phyloP scores from a whole-genome alignment of 805 yeast genomes.

The Priceomyces carsonii region DNA sequence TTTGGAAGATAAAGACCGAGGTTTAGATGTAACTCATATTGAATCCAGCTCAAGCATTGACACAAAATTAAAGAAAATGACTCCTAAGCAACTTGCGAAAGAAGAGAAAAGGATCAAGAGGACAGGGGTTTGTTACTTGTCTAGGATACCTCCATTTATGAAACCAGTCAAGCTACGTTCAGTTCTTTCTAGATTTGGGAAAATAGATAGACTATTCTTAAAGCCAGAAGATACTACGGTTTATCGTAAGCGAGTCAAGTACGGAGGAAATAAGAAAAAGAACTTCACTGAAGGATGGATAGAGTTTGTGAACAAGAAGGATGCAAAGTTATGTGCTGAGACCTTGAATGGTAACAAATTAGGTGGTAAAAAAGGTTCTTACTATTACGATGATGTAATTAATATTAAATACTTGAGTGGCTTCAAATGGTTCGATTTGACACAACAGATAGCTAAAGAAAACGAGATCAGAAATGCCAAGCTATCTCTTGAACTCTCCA shows the following conservation, averaged over 20 bases:
- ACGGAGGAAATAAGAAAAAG: conserved; percentile 90
- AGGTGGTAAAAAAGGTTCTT: conserved; percentile 90
- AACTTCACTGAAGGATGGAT: conserved; percentile 97
- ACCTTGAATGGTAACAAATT: conserved; percentile 85
- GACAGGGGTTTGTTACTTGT: conserved; percentile 92
- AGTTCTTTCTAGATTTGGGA: conserved; percentile 78
- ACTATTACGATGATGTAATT: conserved; percentile 91
- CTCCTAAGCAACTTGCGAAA: conserved; percentile 55
- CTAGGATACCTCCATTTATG: conserved; percentile 95
- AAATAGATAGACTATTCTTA: conserved; percentile 80
- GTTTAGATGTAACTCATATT: neutral
- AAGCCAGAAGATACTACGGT: conserved; percentile 78
- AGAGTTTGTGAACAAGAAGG: conserved; percentile 78
- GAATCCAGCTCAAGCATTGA: conserved; percentile 18
- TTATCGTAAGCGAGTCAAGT: conserved; percentile 67
- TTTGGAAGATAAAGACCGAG: conserved; percentile 10
- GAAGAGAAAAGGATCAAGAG: conserved; percentile 57
- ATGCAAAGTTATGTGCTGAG: conserved; percentile 84
- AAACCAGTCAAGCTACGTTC: conserved; percentile 89
- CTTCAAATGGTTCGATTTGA: conserved; percentile 93
- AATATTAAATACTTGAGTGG: conserved; percentile 87
- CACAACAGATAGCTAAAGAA: conserved; percentile 90
- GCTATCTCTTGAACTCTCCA: conserved; percentile 83
- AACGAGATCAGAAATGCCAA: conserved; percentile 86
- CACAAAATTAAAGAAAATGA: conserved; percentile 53